Percentiles rank a stretch among this genome's conserved stretches.
phyloP scores from a whole-genome alignment of 257 asterid genomes.

The Craterostigma plantagineum region DNA sequence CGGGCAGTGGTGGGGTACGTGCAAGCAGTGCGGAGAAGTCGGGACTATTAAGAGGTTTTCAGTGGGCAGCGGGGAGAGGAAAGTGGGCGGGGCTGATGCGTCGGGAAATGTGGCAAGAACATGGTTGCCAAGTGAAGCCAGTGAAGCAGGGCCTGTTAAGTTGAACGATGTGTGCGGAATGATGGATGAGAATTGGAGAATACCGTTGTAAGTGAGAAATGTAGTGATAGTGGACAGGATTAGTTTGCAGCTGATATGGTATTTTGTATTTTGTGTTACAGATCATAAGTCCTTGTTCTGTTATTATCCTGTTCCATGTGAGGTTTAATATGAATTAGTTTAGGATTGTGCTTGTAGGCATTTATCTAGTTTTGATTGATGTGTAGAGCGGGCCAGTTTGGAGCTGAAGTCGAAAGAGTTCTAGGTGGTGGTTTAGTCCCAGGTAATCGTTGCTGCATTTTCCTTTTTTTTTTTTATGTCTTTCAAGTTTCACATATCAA shows the following conservation, averaged over 20 bases:
- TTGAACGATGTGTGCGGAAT: slow-evolving; percentile 45
- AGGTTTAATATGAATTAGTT: too few relatives aligned
- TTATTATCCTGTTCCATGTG: too few relatives aligned
- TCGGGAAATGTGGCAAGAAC: slow-evolving; percentile 33
- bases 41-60: slow-evolving; percentile 57
- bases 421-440: slow-evolving; percentile 99
- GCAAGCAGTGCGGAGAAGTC: slow-evolving; percentile 42
- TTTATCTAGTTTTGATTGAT: slow-evolving; percentile 6
- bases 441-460: slow-evolving; percentile 23
- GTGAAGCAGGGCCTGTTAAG: slow-evolving; percentile 29
- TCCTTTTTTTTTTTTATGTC: background rate
- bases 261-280: background rate
- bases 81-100: slow-evolving; percentile 30
- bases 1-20: slow-evolving; percentile 98
- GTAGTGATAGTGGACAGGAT: too few relatives aligned
- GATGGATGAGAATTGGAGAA: slow-evolving; percentile 52
- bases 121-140: slow-evolving; percentile 42
- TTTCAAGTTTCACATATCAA: background rate
- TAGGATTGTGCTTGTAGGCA: slow-evolving; percentile 4
- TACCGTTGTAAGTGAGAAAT: slow-evolving; percentile 37
- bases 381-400: slow-evolving; percentile 62
- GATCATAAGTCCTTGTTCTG: too few relatives aligned
- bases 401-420: slow-evolving; percentile 90
- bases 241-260: too few relatives aligned
- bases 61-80: slow-evolving; percentile 16